Evolutionary conservation across 495 filamentous ascomycete genomes (phyloP), one percentile per base, ranked within the genome.

Genomic region (Penicillium manginii): DNA sequence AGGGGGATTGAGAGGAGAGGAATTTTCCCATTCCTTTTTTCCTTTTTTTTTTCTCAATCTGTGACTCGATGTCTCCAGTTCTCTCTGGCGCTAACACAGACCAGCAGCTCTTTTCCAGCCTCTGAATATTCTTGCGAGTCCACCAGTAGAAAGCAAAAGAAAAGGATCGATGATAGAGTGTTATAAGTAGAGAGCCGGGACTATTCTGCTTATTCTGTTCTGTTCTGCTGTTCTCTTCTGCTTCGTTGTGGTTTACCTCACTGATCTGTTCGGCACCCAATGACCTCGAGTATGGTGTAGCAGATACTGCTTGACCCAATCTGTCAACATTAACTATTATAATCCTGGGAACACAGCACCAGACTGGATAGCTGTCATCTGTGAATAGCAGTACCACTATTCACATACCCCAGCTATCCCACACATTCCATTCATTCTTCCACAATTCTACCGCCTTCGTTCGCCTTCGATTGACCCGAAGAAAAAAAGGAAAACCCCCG

Each of bases 381-480:
- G n/a, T n/a, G n/a, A n/a, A n/a, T n/a, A n/a, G n/a, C n/a, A n/a
- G n/a, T n/a, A n/a, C n/a, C n/a, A n/a, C n/a, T n/a, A n/a, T n/a
- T n/a, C n/a, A n/a, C n/a, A n/a, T n/a, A n/a, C n/a, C n/a, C n/a
- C n/a, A n/a, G n/a, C n/a, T n/a, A n/a, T n/a, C n/a, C n/a, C n/a
- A n/a, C n/a, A n/a, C n/a, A n/a, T n/a, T n/a, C n/a, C 26, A 29
- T 1, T 26, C 7, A 1, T 29, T 29, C 26, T 29, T 29, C 26
- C 26, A 29, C 26, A 29, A 40, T 76, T 80, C 77, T 72, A 78
- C 76, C 77, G 75, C 76, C 72, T 80, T 80, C 77, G 75, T 70
- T 67, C 69, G 57, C 61, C 65, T 80, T 80, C 77, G 74, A 80
- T 65, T 29, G 26, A 29, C 26, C 26, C 64, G 63, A 50, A n/a